Percentiles rank a stretch among this genome's conserved stretches.
These are phyloP conservation scores for Sphagnum fallax DNA, from an alignment of 228 moss, liverwort and hornwort species.

Conservation along the genomic window DNA sequence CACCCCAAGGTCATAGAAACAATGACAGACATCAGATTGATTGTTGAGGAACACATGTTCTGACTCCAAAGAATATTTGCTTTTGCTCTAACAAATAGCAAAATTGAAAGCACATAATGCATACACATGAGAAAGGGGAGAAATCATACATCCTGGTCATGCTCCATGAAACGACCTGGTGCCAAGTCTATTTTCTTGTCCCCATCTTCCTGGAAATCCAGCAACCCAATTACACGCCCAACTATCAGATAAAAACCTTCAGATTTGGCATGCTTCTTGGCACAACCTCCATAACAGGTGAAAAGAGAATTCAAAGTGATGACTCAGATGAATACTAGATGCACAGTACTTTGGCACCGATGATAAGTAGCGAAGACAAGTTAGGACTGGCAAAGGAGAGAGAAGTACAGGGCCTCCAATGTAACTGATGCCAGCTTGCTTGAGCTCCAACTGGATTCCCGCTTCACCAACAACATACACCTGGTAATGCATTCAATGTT, in stretches of 20 bases:
- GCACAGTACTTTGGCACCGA: neutral
- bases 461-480: constrained; percentile 77
- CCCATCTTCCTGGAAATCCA: constrained; percentile 65
- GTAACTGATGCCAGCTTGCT: constrained; percentile 73
- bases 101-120: neutral
- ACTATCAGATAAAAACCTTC: neutral
- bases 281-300: neutral
- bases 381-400: constrained; percentile 2
- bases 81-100: neutral
- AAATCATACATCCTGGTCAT: constrained; percentile 66
- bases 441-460: constrained; percentile 83
- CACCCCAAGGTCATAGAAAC: neutral
- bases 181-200: constrained; percentile 52
- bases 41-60: neutral
- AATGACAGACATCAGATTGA: neutral
- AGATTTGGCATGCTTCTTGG: neutral
- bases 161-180: constrained; percentile 65
- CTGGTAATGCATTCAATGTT: constrained; percentile 12
- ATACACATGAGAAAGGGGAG: neutral
- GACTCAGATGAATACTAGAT: neutral
- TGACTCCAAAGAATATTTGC: neutral
- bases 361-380: neutral
- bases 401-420: constrained; percentile 75
- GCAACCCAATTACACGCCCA: neutral
- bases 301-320: neutral